Percentiles rank a stretch among this genome's conserved stretches.
Conservation (phyloP, 2,329 filamentous ascomycete genomes). For the Cladobotryum mycophilum region DNA sequence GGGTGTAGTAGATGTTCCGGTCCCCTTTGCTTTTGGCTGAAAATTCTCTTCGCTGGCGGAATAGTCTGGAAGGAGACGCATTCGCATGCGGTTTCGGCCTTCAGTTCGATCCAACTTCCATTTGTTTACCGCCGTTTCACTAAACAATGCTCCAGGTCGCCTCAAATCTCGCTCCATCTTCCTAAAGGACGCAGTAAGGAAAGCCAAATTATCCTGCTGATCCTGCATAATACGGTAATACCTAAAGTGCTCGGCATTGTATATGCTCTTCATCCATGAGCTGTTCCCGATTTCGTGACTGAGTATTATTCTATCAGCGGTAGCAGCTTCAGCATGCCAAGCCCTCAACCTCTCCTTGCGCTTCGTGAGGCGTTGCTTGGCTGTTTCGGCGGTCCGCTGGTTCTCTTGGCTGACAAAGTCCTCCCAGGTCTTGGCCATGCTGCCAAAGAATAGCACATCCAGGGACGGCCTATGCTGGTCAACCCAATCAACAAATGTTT, state of each 20-base stretch:
- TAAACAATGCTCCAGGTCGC: slow-evolving; percentile 75
- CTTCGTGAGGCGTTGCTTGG: slow-evolving; percentile 61
- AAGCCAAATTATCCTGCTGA: slow-evolving; percentile 81
- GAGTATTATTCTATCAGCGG: slow-evolving; percentile 64
- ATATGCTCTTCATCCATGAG: slow-evolving; percentile 94
- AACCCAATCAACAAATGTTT: slow-evolving; percentile 82
- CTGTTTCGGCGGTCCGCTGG: slow-evolving; percentile 67
- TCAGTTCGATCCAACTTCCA: slow-evolving; percentile 97
- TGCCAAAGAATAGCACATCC: slow-evolving; percentile 75
- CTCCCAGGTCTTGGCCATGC: slow-evolving; percentile 79
- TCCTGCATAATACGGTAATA: slow-evolving; percentile 86
- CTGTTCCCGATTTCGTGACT: slow-evolving; percentile 83
- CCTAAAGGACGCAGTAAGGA: slow-evolving; percentile 66
- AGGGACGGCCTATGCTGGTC: slow-evolving; percentile 73
- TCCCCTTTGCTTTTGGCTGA: slow-evolving; percentile 71
- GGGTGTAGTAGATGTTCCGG: slow-evolving; percentile 33
- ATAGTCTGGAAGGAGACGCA: slow-evolving; percentile 77
- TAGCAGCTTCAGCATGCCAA: slow-evolving; percentile 67
- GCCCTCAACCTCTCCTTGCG: slow-evolving; percentile 75
- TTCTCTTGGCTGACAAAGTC: slow-evolving; percentile 82
- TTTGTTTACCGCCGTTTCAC: slow-evolving; percentile 56
- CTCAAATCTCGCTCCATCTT: slow-evolving; percentile 74
- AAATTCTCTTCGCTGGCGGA: slow-evolving; percentile 64
- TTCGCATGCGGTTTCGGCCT: slow-evolving; percentile 88
- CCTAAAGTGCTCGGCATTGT: slow-evolving; percentile 84